Evolutionary conservation across 192 early-diverging fungal species (phyloP).

Genomic region (Coemansia erecta): DNA sequence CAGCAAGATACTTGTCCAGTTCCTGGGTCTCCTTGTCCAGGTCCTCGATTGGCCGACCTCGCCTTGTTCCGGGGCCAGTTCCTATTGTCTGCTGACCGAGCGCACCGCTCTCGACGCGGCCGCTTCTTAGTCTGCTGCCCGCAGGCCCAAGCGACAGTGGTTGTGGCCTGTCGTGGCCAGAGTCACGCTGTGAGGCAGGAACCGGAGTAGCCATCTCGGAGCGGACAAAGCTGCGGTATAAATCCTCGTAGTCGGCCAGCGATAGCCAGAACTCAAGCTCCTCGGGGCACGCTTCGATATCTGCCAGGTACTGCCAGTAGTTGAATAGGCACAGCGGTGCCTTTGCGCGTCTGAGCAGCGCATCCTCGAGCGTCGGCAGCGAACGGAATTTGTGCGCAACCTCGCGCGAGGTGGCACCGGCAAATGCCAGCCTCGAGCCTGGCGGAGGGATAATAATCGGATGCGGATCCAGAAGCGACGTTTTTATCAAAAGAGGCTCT

Average conservation of each 20-base stretch:
- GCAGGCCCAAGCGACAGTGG: not conserved
- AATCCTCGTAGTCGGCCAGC: constrained; percentile 68
- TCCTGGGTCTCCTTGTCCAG: constrained; percentile 44
- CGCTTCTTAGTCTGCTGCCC: constrained; percentile 14
- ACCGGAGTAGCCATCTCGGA: constrained; percentile 9
- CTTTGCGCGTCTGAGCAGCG: constrained; percentile 61
- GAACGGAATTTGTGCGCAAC: constrained; percentile 32
- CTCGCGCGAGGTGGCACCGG: constrained; percentile 30
- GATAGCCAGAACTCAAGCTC: constrained; percentile 78
- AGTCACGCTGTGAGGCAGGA: constrained; percentile 1
- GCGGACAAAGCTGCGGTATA: constrained; percentile 59
- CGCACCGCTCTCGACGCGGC: constrained; percentile 47
- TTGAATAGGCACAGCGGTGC: constrained; percentile 77
- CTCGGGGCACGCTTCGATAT: constrained; percentile 61
- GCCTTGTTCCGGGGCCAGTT: not conserved
- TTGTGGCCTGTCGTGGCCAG: not conserved
- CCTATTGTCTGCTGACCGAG: constrained; percentile 14
- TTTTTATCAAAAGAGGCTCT: constrained; percentile 15
- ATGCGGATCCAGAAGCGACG: constrained; percentile 50
- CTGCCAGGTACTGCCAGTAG: constrained; percentile 73
- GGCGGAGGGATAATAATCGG: constrained; percentile 46
- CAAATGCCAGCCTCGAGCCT: constrained; percentile 47
- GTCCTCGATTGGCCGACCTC: constrained; percentile 14
- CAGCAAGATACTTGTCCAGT: constrained; percentile 30
- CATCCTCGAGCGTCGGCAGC: constrained; percentile 70